Percentiles rank a stretch among this genome's conserved stretches.
phyloP scores from a whole-genome alignment of 2,329 filamentous ascomycete species.

The Chrysoporthe cubensis region DNA sequence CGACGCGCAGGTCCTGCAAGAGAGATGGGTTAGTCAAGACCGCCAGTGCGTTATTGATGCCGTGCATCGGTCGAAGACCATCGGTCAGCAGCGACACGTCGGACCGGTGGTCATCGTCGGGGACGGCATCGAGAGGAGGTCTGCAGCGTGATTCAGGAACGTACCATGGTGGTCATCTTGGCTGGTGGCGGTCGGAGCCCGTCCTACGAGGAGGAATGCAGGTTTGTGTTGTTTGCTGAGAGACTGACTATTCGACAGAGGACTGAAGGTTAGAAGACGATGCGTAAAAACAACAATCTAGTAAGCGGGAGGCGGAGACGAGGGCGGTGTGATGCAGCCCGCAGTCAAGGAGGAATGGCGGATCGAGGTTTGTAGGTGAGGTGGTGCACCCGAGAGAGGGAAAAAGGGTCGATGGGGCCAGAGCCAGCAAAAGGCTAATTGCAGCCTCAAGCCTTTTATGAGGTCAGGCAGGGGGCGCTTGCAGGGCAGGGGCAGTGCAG shows the following conservation, averaged over 20 bases:
- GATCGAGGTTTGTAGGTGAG: constrained; percentile 11
- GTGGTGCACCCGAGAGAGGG: constrained; percentile 6
- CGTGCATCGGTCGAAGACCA: not conserved
- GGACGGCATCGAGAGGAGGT: not conserved
- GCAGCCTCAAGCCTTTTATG: not conserved
- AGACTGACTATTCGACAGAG: constrained; percentile 13
- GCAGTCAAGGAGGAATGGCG: constrained; percentile 8
- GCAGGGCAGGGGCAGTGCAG: not conserved
- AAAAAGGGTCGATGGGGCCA: constrained; percentile 3
- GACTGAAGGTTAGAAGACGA: constrained; percentile 7
- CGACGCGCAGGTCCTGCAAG: constrained; percentile 90
- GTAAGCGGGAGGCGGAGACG: not conserved
- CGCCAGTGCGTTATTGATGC: not conserved
- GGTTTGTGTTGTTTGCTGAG: constrained; percentile 20
- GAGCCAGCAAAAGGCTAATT: constrained; percentile 7
- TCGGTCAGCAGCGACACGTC: not conserved
- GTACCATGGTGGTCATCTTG: constrained; percentile 59
- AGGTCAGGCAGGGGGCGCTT: not conserved
- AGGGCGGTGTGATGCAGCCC: constrained; percentile 27
- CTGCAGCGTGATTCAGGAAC: constrained; percentile 29
- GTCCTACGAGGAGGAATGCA: constrained; percentile 28
- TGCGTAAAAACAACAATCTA: not conserved
- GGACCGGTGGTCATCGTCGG: not conserved
- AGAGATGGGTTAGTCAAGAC: constrained; percentile 18
- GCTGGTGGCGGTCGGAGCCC: constrained; percentile 28